Evolutionary conservation across 306 rosid species (phyloP).

Genomic region (Cucurbita moschata): DNA sequence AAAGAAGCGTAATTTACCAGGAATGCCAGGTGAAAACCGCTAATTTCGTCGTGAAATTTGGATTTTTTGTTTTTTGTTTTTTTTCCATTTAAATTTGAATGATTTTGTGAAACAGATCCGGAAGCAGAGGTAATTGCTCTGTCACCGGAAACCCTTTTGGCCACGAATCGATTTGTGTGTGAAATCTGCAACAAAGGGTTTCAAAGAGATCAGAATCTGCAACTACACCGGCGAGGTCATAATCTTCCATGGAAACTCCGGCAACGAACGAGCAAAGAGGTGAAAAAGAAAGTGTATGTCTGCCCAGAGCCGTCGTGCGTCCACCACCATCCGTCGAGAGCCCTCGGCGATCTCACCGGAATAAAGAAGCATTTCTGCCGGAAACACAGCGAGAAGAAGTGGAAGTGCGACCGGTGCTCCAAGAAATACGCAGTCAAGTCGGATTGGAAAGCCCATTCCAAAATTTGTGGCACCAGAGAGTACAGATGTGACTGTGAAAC

Average conservation of each 20-base stretch:
- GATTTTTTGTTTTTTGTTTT: background rate
- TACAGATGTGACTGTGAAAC: conserved; percentile 2
- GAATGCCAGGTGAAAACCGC: conserved; percentile 45
- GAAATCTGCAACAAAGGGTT: conserved; percentile 59
- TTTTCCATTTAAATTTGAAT: background rate
- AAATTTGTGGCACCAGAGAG: conserved; percentile 3
- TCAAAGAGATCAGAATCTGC: conserved; percentile 56
- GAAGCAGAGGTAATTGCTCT: conserved; percentile 54
- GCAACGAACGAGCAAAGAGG: conserved; percentile 45
- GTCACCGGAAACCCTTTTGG: conserved; percentile 40
- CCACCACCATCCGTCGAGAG: conserved; percentile 46
- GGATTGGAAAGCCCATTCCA: conserved; percentile 3
- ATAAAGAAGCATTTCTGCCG: conserved; percentile 58
- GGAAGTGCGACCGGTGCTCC: conserved; percentile 20
- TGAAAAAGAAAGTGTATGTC: conserved; percentile 45
- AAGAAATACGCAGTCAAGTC: background rate
- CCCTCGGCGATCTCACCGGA: conserved; percentile 52
- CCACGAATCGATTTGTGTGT: conserved; percentile 49
- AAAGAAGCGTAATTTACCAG: conserved; percentile 44
- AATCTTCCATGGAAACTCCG: conserved; percentile 52
- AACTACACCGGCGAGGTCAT: conserved; percentile 55
- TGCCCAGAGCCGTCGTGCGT: conserved; percentile 47
- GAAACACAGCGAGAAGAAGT: conserved; percentile 57
- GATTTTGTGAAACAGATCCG: conserved; percentile 29
- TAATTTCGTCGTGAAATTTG: background rate